Conservation (phyloP, 2,329 filamentous ascomycete species). For the Dactylellina drechsleri region DNA sequence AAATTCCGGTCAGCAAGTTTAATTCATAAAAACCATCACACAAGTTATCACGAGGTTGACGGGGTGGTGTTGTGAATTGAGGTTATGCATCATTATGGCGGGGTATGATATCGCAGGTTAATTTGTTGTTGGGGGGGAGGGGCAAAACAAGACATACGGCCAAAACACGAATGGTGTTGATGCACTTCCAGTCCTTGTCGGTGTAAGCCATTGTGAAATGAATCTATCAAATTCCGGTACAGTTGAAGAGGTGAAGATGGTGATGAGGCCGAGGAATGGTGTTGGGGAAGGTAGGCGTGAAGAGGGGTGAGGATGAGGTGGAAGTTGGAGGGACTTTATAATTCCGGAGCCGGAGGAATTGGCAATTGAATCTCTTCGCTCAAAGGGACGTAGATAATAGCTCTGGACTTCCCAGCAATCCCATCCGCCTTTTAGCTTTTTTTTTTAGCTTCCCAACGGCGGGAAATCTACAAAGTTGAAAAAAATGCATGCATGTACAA, state of each 20-base stretch:
- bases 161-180: constrained; percentile 97
- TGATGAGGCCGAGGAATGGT: not conserved
- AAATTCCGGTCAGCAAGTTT: not conserved
- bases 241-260: not conserved
- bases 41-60: constrained; percentile 1
- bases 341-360: constrained; percentile 26
- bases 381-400: too few relatives aligned
- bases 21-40: constrained; percentile 40
- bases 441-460: constrained; percentile 26
- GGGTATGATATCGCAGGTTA: constrained; percentile 28
- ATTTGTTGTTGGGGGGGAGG: constrained; percentile 56
- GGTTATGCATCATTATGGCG: constrained; percentile 19
- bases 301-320: not conserved
- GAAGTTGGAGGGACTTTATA: constrained; percentile 3
- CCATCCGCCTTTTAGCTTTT: too few relatives aligned
- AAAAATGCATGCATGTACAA: too few relatives aligned
- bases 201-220: constrained; percentile 74
- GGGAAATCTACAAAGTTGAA: not conserved
- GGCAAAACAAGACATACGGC: constrained; percentile 74
- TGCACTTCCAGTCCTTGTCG: constrained; percentile 86
- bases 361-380: not conserved
- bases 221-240: not conserved
- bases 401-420: too few relatives aligned
- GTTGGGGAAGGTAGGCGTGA: not conserved
- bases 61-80: not conserved